A percentile compares a stretch with the other conserved stretches of the same genome.
These are phyloP conservation scores for Nicotiana tabacum DNA, from an alignment of 257 asterid species.

Conservation along the genomic window DNA sequence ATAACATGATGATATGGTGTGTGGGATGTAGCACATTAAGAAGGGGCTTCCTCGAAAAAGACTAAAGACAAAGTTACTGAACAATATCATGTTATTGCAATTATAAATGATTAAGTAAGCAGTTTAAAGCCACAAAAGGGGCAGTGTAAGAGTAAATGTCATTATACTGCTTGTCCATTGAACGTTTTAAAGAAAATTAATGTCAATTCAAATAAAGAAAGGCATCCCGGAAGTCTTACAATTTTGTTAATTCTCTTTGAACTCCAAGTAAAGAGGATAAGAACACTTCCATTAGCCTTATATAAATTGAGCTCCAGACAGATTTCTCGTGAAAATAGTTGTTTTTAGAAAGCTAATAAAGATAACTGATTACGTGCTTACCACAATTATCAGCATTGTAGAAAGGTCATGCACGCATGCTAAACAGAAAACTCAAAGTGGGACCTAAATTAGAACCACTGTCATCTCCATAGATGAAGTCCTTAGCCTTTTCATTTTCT, in stretches of 20 bases:
- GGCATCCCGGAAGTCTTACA: not conserved
- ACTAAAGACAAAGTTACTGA: not conserved
- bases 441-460: not conserved
- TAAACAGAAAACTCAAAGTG: not conserved
- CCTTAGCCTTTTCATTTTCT: not conserved
- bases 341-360: not conserved
- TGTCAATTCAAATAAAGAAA: not conserved
- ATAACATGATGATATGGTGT: not conserved
- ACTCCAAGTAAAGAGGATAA: not conserved
- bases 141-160: not conserved
- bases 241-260: not conserved
- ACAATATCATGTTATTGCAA: not conserved
- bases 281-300: not conserved
- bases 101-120: not conserved
- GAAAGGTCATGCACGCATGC: not conserved
- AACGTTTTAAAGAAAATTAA: not conserved
- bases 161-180: not conserved
- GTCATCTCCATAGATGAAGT: not conserved
- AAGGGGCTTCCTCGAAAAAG: not conserved
- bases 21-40: not conserved
- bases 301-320: not conserved
- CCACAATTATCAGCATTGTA: not conserved
- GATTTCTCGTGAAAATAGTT: not conserved
- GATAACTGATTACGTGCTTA: not conserved
- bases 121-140: not conserved